Evolutionary conservation across 1,139 yeast species (phyloP).

Genomic region (Scheffersomyces titani): DNA sequence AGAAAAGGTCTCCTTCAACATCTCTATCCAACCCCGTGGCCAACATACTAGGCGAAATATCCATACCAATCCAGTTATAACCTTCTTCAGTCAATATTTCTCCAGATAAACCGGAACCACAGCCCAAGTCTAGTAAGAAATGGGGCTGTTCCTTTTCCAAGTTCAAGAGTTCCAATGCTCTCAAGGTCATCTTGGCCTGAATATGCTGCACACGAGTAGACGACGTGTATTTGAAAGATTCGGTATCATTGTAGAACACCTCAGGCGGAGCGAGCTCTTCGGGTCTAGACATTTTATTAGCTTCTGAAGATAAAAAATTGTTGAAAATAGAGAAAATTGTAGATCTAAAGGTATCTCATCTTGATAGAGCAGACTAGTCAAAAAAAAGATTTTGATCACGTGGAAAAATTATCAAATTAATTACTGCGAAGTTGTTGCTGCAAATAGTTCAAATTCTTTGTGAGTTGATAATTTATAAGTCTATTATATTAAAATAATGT

Average conservation of each 20-base stretch:
- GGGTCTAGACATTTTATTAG: conserved; percentile 80
- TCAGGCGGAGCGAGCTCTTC: conserved; percentile 98
- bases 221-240: conserved; percentile 84
- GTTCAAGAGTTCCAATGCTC: conserved; percentile 86
- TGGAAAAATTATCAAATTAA: background rate
- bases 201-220: conserved; percentile 97
- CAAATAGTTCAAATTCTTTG: background rate
- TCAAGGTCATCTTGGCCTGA: conserved; percentile 94
- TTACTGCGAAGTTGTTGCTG: background rate
- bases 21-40: conserved; percentile 92
- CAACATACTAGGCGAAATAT: conserved; percentile 92
- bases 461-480: no score
- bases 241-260: conserved; percentile 87
- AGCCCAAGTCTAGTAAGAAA: conserved; percentile 86
- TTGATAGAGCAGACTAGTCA: background rate
- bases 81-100: conserved; percentile 94
- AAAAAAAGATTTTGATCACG: background rate
- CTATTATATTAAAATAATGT: background rate
- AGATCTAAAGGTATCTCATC: background rate
- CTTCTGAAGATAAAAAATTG: background rate
- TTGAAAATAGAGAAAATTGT: background rate
- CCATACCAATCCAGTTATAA: conserved; percentile 95
- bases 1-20: conserved; percentile 88
- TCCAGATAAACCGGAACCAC: conserved; percentile 97
- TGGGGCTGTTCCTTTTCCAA: conserved; percentile 64